Conservation (phyloP, 2,329 filamentous ascomycete species). For the Colletotrichum sublineola region DNA sequence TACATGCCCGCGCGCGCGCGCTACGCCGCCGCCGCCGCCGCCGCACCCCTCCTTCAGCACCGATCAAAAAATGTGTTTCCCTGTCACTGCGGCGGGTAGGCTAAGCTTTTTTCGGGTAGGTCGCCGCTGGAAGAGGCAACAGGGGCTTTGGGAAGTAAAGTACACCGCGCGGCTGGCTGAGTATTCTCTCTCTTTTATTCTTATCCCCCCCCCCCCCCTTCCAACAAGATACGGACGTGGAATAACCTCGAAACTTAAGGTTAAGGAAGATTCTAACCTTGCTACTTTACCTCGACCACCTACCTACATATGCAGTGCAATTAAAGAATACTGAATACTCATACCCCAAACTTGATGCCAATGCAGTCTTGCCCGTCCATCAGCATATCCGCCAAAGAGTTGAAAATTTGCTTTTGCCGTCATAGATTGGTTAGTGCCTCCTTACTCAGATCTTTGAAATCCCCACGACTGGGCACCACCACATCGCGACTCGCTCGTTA, state of each 20-base stretch:
- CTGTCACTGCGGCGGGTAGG: slow-evolving; percentile 33
- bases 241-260: background rate
- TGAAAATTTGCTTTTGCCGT: slow-evolving; percentile 9
- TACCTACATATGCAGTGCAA: background rate
- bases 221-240: background rate
- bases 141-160: background rate
- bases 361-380: background rate
- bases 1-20: slow-evolving; percentile 8
- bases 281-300: background rate
- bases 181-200: background rate
- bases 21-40: too few relatives aligned
- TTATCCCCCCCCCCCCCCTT: too few relatives aligned
- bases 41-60: background rate
- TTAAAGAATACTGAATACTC: background rate
- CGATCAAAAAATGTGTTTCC: background rate
- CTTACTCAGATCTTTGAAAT: slow-evolving; percentile 40
- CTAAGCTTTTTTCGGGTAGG: slow-evolving; percentile 29
- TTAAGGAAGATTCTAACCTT: background rate
- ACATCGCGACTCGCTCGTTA: background rate
- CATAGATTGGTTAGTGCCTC: slow-evolving; percentile 23
- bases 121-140: background rate
- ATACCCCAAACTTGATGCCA: background rate
- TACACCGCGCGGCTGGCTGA: slow-evolving; percentile 32
- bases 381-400: background rate
- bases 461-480: background rate